Percentiles rank a stretch among this genome's conserved stretches.
These are phyloP conservation scores for Phytophthora kernoviae DNA, from an alignment of 352 stramenopile species.

Conservation along the genomic window DNA sequence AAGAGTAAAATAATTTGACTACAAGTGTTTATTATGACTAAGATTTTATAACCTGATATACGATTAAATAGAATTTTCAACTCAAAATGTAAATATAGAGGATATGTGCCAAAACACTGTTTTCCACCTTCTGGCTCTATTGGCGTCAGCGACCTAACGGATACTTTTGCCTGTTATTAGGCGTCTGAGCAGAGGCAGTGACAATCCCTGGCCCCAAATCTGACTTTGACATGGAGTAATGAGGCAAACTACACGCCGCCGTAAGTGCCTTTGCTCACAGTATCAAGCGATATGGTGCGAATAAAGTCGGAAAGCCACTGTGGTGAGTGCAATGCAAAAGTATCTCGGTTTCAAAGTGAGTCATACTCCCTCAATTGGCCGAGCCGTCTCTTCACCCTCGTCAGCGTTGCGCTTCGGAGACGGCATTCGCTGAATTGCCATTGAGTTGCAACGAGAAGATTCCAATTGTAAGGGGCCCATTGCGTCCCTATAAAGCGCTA, in stretches of 20 bases:
- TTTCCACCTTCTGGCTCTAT: conserved; percentile 14
- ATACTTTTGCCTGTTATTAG: conserved; percentile 21
- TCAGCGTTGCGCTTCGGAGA: conserved; percentile 1
- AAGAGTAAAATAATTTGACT: neutral
- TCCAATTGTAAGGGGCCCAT: neutral
- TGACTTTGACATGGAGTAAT: neutral
- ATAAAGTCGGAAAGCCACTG: conserved; percentile 30
- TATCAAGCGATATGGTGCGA: conserved; percentile 9
- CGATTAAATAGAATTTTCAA: too few species aligned
- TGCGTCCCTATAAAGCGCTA: too few species aligned
- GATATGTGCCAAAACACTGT: too few species aligned
- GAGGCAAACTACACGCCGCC: conserved; percentile 10
- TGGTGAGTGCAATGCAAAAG: conserved; percentile 25
- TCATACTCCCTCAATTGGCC: conserved; percentile 1
- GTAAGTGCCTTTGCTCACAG: conserved; percentile 2
- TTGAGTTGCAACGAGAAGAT: conserved; percentile 11
- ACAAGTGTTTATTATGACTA: too few species aligned
- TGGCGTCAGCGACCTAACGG: conserved; percentile 20
- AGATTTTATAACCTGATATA: too few species aligned
- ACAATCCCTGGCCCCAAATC: neutral
- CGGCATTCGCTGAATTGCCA: conserved; percentile 33
- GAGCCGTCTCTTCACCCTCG: neutral
- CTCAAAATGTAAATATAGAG: too few species aligned
- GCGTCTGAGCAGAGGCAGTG: conserved; percentile 3
- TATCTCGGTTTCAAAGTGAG: conserved; percentile 12